These are phyloP conservation scores for Mortierella hygrophila DNA, from an alignment of 192 early-diverging fungal genomes.

Conservation along the genomic window DNA sequence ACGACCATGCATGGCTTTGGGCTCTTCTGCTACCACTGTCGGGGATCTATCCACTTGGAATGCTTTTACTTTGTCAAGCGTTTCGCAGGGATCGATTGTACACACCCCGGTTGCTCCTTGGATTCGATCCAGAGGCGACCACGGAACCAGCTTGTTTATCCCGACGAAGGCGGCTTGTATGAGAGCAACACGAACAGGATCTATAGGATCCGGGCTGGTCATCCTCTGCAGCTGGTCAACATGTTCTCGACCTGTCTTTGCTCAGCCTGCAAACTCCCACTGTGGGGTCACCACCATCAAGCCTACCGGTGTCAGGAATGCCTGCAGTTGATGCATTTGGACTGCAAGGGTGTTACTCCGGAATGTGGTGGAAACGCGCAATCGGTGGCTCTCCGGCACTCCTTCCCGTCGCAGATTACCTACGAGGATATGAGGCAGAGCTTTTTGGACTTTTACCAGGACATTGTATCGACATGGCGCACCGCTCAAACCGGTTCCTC, in stretches of 20 bases:
- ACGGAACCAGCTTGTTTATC: slow-evolving; percentile 33
- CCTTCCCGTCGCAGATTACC: slow-evolving; percentile 50
- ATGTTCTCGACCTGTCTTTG: slow-evolving; percentile 67
- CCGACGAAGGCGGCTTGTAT: slow-evolving; percentile 7
- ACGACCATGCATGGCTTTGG: slow-evolving; percentile 59
- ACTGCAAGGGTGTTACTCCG: slow-evolving; percentile 36
- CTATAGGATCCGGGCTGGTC: slow-evolving; percentile 41
- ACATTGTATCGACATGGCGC: slow-evolving; percentile 40
- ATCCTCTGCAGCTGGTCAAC: slow-evolving; percentile 66
- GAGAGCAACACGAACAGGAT: slow-evolving; percentile 12
- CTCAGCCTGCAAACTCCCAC: slow-evolving; percentile 59
- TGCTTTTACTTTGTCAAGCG: slow-evolving; percentile 61
- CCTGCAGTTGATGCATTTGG: slow-evolving; percentile 61
- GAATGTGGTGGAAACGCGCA: slow-evolving; percentile 13
- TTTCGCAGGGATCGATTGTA: slow-evolving; percentile 39
- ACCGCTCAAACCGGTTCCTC: slow-evolving; percentile 34
- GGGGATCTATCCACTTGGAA: slow-evolving; percentile 61
- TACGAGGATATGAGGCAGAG: slow-evolving; percentile 45
- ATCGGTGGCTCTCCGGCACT: slow-evolving; percentile 25
- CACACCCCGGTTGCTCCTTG: slow-evolving; percentile 12
- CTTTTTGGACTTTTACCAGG: slow-evolving; percentile 45
- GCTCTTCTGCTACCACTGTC: slow-evolving; percentile 65
- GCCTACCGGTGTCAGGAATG: slow-evolving; percentile 67
- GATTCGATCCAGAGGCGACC: slow-evolving; percentile 26
- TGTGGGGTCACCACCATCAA: slow-evolving; percentile 70